Conservation (phyloP, 192 early-diverging fungal species). For the Chytriomyces sp. region DNA sequence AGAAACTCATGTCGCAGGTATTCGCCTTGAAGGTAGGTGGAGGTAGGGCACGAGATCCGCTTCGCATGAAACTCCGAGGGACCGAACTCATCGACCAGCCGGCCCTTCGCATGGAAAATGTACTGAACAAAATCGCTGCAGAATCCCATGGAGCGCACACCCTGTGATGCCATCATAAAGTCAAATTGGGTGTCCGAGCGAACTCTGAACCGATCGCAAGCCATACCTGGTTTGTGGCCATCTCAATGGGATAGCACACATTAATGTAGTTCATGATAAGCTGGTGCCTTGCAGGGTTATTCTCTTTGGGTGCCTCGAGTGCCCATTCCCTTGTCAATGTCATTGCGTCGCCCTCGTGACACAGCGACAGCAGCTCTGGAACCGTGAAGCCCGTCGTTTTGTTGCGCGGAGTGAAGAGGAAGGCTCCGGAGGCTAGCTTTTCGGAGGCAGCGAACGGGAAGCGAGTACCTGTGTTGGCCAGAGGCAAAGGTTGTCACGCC, state of each 20-base stretch:
- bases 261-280: too few relatives aligned
- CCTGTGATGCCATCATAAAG: neutral
- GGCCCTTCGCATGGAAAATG: slow-evolving; percentile 10
- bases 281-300: too few relatives aligned
- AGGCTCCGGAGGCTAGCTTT: too few relatives aligned
- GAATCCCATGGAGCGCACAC: slow-evolving; percentile 11
- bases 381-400: too few relatives aligned
- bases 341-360: too few relatives aligned
- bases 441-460: too few relatives aligned
- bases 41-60: neutral
- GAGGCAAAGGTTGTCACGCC: too few relatives aligned
- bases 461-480: too few relatives aligned
- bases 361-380: too few relatives aligned
- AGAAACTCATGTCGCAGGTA: neutral
- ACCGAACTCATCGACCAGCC: neutral
- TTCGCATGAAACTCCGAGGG: neutral
- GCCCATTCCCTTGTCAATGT: too few relatives aligned
- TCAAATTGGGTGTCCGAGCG: neutral
- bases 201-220: neutral
- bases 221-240: neutral
- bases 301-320: too few relatives aligned
- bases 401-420: too few relatives aligned
- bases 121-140: slow-evolving; percentile 24
- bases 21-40: slow-evolving; percentile 12
- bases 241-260: slow-evolving; percentile 20